Evolutionary conservation across 73 alveolate genomes (phyloP).

Genomic region (Blepharisma japonicum): DNA sequence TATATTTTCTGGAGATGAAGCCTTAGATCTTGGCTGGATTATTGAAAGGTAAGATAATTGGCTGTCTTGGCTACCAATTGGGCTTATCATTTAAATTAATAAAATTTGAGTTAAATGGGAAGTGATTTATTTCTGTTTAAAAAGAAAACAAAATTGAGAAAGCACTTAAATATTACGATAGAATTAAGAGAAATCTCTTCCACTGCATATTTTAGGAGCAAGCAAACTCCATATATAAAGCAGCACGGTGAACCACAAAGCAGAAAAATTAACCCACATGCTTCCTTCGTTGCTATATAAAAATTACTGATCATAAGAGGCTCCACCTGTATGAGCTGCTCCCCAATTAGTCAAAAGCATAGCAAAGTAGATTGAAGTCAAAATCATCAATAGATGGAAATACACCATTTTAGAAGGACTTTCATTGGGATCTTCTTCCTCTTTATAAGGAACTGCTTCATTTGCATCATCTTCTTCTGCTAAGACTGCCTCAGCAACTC

Average conservation of each 20-base stretch:
- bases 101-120: no score
- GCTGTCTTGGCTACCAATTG: no score
- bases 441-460: background rate
- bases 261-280: conserved; percentile 18
- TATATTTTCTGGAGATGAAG: no score
- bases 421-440: background rate
- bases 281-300: conserved; percentile 15
- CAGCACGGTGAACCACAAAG: background rate
- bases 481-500: conserved; percentile 20
- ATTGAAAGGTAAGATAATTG: no score
- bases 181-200: conserved; percentile 25
- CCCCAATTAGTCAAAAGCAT: conserved; percentile 31
- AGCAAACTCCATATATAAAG: conserved; percentile 15
- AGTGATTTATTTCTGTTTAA: no score
- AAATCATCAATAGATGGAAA: conserved; percentile 17
- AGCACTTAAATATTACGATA: no score
- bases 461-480: conserved; percentile 9
- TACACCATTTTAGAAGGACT: background rate
- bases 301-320: no score
- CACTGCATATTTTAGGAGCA: background rate
- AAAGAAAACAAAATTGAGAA: no score
- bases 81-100: no score
- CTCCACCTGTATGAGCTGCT: background rate
- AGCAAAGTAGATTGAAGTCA: background rate
- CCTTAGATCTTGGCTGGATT: no score